Base-by-base conservation (phyloP, 768 basidiomycete genomes). In the Mycena leptocephala region DNA sequence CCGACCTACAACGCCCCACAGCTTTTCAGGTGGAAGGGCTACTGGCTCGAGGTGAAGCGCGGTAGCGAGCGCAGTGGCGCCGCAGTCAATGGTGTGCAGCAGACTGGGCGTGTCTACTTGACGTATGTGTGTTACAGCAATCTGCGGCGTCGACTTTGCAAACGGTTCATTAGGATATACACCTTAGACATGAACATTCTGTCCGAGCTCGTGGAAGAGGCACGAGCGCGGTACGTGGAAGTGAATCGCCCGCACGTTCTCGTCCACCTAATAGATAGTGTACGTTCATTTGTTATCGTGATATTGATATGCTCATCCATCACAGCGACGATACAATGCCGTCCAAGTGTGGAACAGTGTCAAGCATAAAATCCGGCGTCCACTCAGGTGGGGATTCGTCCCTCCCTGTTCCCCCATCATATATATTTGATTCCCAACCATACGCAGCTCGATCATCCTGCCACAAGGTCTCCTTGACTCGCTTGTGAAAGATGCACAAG, bases 301-400 rank as follows among this genome's bases (percentile, higher is more conserved):
- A 65, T 24, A 67, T 7, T 55, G 24, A 64, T 26, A 13, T 9
- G 22, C 26, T 26, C 26, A 11, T 16, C n/a, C 7, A 8, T 11
- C 58, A 18, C 79, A 87, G 87, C 81, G 84, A 4, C 84, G 83
- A 66, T 86, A 84, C 76, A 85, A 85, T 18, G 85, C 82, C 18
- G n/a, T 77, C 28, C 84, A 84, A 39, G 78, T 81, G 16, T 91
- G 90, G 90, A 87, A 81, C 26, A 87, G 82, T 32, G 85, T 88
- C 13, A 90, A 90, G 73, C 85, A 84, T 56, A 92, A 92, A 79
- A 78, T 84, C 2, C 87, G 90, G n/a, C 84, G 92, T 8, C 88
- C 91, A 0, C 82, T 92, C 24, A 70, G 77, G 76, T 73, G 8
- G 2, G 59, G 10, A 59, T 9, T 59, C 11, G 10, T 14, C 24